Percentiles rank a stretch among this genome's conserved stretches.
These are phyloP conservation scores for Lachancea kluyveri DNA, from an alignment of 805 yeast genomes.

Conservation along the genomic window DNA sequence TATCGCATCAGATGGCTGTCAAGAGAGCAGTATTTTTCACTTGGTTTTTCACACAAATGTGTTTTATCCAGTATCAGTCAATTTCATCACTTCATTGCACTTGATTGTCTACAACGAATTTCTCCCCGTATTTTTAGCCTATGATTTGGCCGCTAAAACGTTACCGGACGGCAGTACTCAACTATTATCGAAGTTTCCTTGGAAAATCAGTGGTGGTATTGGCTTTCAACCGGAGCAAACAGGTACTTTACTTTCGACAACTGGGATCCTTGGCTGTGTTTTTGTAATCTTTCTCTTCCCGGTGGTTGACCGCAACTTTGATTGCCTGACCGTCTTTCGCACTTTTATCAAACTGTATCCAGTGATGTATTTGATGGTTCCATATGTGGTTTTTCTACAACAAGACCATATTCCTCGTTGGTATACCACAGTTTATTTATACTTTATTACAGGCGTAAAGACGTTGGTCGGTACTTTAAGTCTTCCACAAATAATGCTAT, in stretches of 20 bases:
- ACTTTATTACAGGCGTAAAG: slow-evolving; percentile 29
- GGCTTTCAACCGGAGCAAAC: slow-evolving; percentile 41
- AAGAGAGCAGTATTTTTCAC: slow-evolving; percentile 19
- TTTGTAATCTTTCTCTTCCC: slow-evolving; percentile 48
- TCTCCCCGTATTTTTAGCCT: slow-evolving; percentile 48
- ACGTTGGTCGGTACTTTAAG: slow-evolving; percentile 41
- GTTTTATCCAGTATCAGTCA: slow-evolving; percentile 33
- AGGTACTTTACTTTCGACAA: slow-evolving; percentile 44
- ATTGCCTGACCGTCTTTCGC: slow-evolving; percentile 40
- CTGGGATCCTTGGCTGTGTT: slow-evolving; percentile 49
- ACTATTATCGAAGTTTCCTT: slow-evolving; percentile 39
- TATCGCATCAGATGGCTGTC: slow-evolving; percentile 15
- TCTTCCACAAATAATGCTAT: slow-evolving; percentile 46
- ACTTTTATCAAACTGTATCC: slow-evolving; percentile 38
- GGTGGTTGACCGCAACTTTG: slow-evolving; percentile 40
- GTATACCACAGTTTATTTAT: slow-evolving; percentile 22
- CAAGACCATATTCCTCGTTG: slow-evolving; percentile 27
- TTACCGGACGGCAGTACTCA: slow-evolving; percentile 19
- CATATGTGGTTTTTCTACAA: slow-evolving; percentile 42
- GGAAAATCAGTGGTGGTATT: slow-evolving; percentile 45
- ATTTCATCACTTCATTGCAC: slow-evolving; percentile 42
- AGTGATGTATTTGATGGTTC: slow-evolving; percentile 38
- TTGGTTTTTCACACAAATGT: slow-evolving; percentile 28
- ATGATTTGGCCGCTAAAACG: slow-evolving; percentile 20
- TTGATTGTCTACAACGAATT: slow-evolving; percentile 46